phyloP scores from a whole-genome alignment of 2,329 filamentous ascomycete genomes.

The Pseudogymnoascus sp. region DNA sequence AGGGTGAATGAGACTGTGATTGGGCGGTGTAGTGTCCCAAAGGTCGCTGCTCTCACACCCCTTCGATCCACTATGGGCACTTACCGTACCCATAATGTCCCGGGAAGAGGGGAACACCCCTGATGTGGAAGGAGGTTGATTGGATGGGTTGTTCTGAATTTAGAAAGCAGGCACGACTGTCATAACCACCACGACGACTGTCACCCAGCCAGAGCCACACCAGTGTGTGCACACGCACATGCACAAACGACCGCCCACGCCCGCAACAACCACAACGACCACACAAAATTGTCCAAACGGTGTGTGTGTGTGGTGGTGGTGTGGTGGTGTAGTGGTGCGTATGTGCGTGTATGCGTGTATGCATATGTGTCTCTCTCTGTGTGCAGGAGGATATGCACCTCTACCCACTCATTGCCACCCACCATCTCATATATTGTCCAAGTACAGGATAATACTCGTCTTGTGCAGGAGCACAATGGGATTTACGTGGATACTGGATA shows the following conservation, averaged over 20 bases:
- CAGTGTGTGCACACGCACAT: background rate
- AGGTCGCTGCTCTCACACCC: background rate
- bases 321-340: background rate
- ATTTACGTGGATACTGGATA: background rate
- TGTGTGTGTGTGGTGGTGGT: background rate
- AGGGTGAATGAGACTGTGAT: background rate
- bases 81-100: constrained; percentile 5
- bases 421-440: background rate
- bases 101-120: constrained; percentile 8
- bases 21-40: background rate
- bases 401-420: background rate
- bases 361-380: background rate
- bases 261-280: background rate
- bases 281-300: background rate
- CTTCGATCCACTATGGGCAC: constrained; percentile 5
- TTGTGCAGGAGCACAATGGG: background rate
- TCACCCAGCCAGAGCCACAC: background rate
- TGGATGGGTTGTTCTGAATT: constrained; percentile 6
- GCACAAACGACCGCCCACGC: background rate
- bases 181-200: background rate
- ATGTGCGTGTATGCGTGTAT: background rate
- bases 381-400: background rate
- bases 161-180: constrained; percentile 6
- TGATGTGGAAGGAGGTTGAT: background rate
- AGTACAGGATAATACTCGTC: background rate